Conservation (phyloP, 208 protist genomes). For the Leptomonas pyrrhocoris region DNA sequence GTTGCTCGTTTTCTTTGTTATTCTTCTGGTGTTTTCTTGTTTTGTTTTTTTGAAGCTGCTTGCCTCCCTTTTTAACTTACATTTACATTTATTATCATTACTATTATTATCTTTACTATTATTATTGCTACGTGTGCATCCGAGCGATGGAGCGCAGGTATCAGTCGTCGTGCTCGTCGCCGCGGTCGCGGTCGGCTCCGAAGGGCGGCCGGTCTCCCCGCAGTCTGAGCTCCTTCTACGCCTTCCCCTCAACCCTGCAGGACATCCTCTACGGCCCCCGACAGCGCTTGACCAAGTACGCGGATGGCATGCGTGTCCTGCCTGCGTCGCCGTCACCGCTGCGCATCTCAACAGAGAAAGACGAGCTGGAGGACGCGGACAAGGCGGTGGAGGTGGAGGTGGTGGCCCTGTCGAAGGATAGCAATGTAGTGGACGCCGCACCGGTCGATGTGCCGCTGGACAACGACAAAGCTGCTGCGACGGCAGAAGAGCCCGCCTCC, state of each 20-base stretch:
- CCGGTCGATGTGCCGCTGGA: background rate
- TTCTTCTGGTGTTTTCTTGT: no score
- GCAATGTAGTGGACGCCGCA: background rate
- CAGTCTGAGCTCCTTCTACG: constrained; percentile 21
- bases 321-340: background rate
- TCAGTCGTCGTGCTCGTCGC: constrained; percentile 13
- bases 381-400: background rate
- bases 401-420: no score
- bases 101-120: background rate
- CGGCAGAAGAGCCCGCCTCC: no score
- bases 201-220: constrained; percentile 10
- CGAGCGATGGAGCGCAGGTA: constrained; percentile 12
- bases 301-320: constrained; percentile 23
- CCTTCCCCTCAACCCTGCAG: constrained; percentile 27
- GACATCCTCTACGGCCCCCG: constrained; percentile 36
- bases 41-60: no score
- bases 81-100: background rate
- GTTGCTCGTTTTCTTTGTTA: no score
- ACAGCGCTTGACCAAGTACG: constrained; percentile 32
- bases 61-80: no score
- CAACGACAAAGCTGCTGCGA: background rate
- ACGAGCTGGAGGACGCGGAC: background rate
- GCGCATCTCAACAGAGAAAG: background rate
- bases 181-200: constrained; percentile 26
- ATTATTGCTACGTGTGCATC: background rate